Percentiles rank a stretch among this genome's conserved stretches.
phyloP scores from a whole-genome alignment of 208 protist genomes.

The Wallacemonas collosoma region DNA sequence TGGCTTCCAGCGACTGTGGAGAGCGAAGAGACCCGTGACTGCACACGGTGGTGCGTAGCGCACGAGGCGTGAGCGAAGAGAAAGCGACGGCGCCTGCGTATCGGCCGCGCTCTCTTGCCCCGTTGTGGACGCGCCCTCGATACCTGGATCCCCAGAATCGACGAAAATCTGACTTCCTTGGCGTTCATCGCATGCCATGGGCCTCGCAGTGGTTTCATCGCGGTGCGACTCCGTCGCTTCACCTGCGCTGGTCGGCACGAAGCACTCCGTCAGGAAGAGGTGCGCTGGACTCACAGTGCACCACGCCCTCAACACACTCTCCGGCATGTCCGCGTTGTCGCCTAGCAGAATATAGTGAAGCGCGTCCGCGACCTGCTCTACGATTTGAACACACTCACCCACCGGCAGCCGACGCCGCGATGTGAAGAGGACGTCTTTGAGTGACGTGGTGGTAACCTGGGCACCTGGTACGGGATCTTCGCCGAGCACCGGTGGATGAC shows the following conservation, averaged over 20 bases:
- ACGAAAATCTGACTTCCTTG: no score
- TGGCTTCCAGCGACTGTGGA: conserved; percentile 59
- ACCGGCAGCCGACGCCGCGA: conserved; percentile 41
- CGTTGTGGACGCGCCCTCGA: no score
- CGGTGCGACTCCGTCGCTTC: no score
- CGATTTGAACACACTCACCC: conserved; percentile 45
- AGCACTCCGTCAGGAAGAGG: conserved; percentile 42
- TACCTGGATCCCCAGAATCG: no score
- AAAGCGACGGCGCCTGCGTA: not conserved
- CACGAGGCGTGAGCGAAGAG: conserved; percentile 4
- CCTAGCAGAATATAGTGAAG: conserved; percentile 69
- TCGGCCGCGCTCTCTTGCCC: not conserved
- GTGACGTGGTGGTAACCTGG: conserved; percentile 15
- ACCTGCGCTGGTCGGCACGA: not conserved
- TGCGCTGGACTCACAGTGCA: conserved; percentile 54
- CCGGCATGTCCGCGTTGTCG: conserved; percentile 49
- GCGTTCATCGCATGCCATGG: no score
- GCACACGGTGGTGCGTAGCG: conserved; percentile 39
- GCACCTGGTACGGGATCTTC: not conserved
- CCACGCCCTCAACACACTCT: conserved; percentile 44
- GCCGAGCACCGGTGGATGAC: conserved; percentile 4
- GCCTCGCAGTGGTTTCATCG: no score
- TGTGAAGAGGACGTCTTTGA: conserved; percentile 53
- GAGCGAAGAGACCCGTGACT: conserved; percentile 18
- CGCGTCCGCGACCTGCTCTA: conserved; percentile 55